These are phyloP conservation scores for Pseudoturritis turrita DNA, from an alignment of 345 rosid genomes.

Conservation along the genomic window DNA sequence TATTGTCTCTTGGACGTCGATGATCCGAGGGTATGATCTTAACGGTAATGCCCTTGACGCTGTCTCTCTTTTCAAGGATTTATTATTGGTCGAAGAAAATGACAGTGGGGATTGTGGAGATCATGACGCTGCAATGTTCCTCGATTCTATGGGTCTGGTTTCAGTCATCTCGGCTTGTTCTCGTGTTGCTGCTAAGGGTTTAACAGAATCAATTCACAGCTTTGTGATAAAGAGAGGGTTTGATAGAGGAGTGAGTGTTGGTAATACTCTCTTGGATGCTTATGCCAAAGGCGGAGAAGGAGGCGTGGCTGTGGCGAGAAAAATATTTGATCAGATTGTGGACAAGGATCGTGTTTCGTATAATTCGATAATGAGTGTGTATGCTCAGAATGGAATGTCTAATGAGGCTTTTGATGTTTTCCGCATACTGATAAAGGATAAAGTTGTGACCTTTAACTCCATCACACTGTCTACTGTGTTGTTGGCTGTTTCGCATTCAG, in stretches of 20 bases:
- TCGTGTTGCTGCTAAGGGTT: constrained; percentile 40
- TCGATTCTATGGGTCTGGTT: constrained; percentile 62
- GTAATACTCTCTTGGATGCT: constrained; percentile 70
- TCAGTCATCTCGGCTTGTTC: constrained; percentile 83
- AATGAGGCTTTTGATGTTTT: constrained; percentile 59
- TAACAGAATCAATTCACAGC: constrained; percentile 60
- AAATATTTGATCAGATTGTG: constrained; percentile 59
- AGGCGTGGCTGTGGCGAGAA: constrained; percentile 44
- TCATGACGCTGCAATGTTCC: constrained; percentile 20
- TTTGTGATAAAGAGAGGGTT: constrained; percentile 62
- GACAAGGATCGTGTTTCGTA: constrained; percentile 66
- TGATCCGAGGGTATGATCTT: constrained; percentile 71
- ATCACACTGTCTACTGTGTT: constrained; percentile 66
- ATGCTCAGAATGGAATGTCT: constrained; percentile 69
- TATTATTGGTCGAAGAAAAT: constrained; percentile 51
- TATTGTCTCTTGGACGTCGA: constrained; percentile 80
- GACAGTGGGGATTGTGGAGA: constrained; percentile 19
- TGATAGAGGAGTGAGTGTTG: constrained; percentile 47
- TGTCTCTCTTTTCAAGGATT: constrained; percentile 59
- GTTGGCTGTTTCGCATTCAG: constrained; percentile 69
- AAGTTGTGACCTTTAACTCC: constrained; percentile 47
- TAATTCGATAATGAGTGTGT: constrained; percentile 72
- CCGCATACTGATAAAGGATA: constrained; percentile 36
- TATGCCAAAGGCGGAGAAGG: constrained; percentile 65
- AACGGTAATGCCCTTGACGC: constrained; percentile 52